phyloP scores from a whole-genome alignment of 352 stramenopile species.

The Phytophthora idaei region DNA sequence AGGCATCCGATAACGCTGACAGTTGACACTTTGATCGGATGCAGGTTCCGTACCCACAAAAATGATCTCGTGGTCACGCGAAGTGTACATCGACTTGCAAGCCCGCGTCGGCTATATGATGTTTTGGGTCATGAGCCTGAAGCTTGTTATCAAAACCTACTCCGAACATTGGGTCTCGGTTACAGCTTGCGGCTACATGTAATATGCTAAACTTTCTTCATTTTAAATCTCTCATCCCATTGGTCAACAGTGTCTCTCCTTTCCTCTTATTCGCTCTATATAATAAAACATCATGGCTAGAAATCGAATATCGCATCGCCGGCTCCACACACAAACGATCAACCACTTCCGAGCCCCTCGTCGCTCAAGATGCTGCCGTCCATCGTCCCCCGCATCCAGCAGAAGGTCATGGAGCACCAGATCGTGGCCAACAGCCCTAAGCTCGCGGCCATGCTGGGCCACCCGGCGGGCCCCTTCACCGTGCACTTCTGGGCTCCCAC shows the following conservation, averaged over 20 bases:
- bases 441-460: slow-evolving; percentile 59
- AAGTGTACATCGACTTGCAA: too few relatives aligned
- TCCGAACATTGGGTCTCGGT: too few relatives aligned
- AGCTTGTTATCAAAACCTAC: too few relatives aligned
- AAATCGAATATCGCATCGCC: not conserved
- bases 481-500: slow-evolving; percentile 91
- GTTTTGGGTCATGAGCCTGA: too few relatives aligned
- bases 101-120: too few relatives aligned
- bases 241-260: too few relatives aligned
- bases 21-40: too few relatives aligned
- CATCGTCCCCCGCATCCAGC: slow-evolving; percentile 76
- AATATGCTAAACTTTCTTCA: not conserved
- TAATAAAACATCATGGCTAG: not conserved
- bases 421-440: slow-evolving; percentile 76
- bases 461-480: slow-evolving; percentile 89
- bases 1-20: too few relatives aligned
- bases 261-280: not conserved
- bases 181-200: not conserved
- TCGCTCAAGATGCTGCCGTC: slow-evolving; percentile 54
- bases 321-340: not conserved
- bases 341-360: not conserved
- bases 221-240: too few relatives aligned
- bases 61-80: too few relatives aligned
- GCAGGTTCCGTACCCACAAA: too few relatives aligned
- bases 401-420: slow-evolving; percentile 73